Base-by-base conservation (phyloP, 2,329 filamentous ascomycete genomes). In the Monilinia fructigena region DNA sequence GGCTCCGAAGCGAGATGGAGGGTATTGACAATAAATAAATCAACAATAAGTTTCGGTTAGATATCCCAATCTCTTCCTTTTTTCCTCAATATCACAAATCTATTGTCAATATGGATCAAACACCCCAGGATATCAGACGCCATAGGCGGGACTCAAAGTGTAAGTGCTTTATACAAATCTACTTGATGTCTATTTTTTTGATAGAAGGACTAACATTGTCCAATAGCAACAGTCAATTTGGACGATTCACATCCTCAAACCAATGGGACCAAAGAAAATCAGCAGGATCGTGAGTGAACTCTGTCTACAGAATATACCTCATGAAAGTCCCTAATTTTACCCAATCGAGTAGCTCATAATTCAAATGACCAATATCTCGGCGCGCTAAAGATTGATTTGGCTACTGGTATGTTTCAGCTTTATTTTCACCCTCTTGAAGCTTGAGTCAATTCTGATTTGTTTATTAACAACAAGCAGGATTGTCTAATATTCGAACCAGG, bases 401-500 rank as follows among this genome's bases (percentile, higher is more conserved):
- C 38, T 53, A 35, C 31, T 55, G 60, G 60, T 54, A n/a, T 40
- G 48, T 61, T 38, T 38, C 38, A 35, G 48, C 2, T 47, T 61
- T 54, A 6, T 54, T 28, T 14, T 54, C 23, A 26, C 31, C 31
- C 14, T 48, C 20, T 5, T 18, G 50, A 20, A 23, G 2, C 28
- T 59, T 50, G 31, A 11, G 35, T 31, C 31, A 52, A 4, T 7
- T 26, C 20, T 61, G 16, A 40, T 23, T 40, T 31, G 2, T 26
- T 40, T 40, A 18, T 35, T 63, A 40, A 38, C 4, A 52, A 65
- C 12, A 40, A 20, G 8, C 31, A 65, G 63, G 63, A 28, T 38
- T 65, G 23, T n/a, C 53, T 48, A 18, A 59, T 40, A 59, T 65
- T 52, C 63, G 42, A 48, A 50, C 18, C n/a, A 48, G 31, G 31